Evolutionary conservation across 805 yeast genomes (phyloP).

Genomic region (Starmera dryadoides): DNA sequence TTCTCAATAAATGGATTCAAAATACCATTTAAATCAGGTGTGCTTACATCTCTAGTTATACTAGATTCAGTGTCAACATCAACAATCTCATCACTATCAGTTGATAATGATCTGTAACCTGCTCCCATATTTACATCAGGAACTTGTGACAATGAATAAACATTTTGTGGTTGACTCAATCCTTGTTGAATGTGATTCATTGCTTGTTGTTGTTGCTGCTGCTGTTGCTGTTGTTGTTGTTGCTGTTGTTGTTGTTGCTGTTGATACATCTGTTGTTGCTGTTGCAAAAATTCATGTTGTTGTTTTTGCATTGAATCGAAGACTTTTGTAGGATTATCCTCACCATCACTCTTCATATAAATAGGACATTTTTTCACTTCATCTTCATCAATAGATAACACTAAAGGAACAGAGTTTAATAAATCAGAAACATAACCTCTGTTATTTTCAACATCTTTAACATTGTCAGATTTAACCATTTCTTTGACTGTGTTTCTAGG

Average conservation of each 20-base stretch:
- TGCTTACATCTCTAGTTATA: too few species aligned
- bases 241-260: not conserved
- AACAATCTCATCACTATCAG: not conserved
- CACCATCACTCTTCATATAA: not conserved
- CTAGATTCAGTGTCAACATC: not conserved
- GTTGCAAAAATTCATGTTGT: not conserved
- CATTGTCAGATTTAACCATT: conserved; percentile 16
- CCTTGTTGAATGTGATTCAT: not conserved
- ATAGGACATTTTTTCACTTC: conserved; percentile 2
- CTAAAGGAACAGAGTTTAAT: conserved; percentile 18
- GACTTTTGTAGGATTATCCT: not conserved
- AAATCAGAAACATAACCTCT: conserved; percentile 14
- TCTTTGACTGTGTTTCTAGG: conserved; percentile 19
- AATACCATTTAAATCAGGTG: not conserved
- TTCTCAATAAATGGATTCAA: conserved; percentile 1
- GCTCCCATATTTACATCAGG: not conserved
- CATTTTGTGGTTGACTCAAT: not conserved
- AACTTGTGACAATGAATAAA: conserved; percentile 1
- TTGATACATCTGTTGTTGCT: not conserved
- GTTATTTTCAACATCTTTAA: conserved; percentile 12
- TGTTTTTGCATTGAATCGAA: not conserved
- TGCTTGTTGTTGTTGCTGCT: not conserved
- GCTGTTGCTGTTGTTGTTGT: not conserved
- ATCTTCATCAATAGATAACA: conserved; percentile 15
- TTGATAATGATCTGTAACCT: not conserved